These are phyloP conservation scores for Monilinia vaccinii-corymbosi DNA, from an alignment of 2,329 filamentous ascomycete species.

Conservation along the genomic window DNA sequence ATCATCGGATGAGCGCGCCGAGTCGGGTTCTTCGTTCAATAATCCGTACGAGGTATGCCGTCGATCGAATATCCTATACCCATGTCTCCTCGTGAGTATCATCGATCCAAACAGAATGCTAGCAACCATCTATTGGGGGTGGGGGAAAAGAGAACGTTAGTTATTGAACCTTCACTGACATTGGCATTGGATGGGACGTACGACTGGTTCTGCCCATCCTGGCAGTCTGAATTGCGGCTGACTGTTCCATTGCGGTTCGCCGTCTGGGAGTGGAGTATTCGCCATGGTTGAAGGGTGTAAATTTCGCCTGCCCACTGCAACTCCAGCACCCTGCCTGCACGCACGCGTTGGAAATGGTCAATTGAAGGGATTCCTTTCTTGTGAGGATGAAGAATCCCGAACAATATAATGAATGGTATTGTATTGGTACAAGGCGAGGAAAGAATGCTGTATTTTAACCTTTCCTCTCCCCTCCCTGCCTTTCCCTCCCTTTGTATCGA, in stretches of 20 bases:
- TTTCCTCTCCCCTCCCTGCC: neutral
- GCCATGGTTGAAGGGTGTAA: neutral
- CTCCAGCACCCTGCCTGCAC: neutral
- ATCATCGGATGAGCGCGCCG: constrained; percentile 27
- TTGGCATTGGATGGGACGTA: constrained; percentile 11
- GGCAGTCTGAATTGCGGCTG: constrained; percentile 28
- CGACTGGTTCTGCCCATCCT: constrained; percentile 29
- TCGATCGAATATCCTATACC: constrained; percentile 22
- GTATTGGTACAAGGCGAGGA: neutral
- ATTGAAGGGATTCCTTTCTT: neutral
- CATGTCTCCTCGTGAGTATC: constrained; percentile 24
- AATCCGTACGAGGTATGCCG: constrained; percentile 14
- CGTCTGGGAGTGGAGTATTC: neutral
- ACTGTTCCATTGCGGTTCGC: constrained; percentile 28
- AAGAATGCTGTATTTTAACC: neutral
- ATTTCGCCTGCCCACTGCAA: neutral
- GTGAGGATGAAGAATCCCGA: neutral
- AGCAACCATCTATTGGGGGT: constrained; percentile 28
- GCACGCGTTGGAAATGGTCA: neutral
- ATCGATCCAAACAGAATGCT: constrained; percentile 28
- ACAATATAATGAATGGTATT: neutral
- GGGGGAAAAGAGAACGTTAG: neutral
- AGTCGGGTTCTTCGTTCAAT: constrained; percentile 23
- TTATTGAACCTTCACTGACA: neutral
- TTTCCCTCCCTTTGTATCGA: neutral